These are phyloP conservation scores for Cenchrus americanus DNA, from an alignment of 176 grass and related monocot genomes.

Conservation along the genomic window DNA sequence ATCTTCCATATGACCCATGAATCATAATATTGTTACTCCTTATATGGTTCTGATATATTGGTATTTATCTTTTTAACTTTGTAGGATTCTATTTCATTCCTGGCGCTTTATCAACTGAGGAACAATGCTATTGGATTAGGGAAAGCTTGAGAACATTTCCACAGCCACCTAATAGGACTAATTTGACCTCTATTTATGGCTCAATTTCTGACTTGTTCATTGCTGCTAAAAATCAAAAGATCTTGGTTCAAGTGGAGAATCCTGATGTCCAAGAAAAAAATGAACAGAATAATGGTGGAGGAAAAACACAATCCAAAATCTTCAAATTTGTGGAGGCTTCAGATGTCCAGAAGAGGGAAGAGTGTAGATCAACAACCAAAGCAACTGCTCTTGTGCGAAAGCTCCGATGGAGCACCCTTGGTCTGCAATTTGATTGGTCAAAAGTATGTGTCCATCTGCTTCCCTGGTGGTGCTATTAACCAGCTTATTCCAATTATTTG, in stretches of 20 bases:
- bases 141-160: constrained; percentile 84
- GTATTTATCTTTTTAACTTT: constrained; percentile 32
- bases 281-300: constrained; percentile 10
- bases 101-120: constrained; percentile 56
- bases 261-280: constrained; percentile 23
- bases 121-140: constrained; percentile 86
- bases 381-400: constrained; percentile 74
- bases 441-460: constrained; percentile 49
- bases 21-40: neutral
- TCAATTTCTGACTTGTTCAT: constrained; percentile 66
- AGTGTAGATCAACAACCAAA: constrained; percentile 41
- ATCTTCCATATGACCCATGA: neutral
- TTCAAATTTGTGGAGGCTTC: constrained; percentile 52
- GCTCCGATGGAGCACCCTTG: constrained; percentile 92
- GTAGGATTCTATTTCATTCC: constrained; percentile 93
- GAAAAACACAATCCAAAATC: constrained; percentile 4
- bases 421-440: constrained; percentile 95
- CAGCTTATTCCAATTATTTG: constrained; percentile 1
- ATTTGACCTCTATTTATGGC: constrained; percentile 71
- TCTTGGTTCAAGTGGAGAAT: constrained; percentile 57
- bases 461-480: neutral
- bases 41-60: constrained; percentile 6
- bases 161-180: constrained; percentile 91
- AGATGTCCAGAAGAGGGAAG: constrained; percentile 12
- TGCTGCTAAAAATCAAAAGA: constrained; percentile 61